Percentiles rank a stretch among this genome's conserved stretches.
phyloP scores from a whole-genome alignment of 2,329 filamentous ascomycete genomes.

The Trichoderma guizhouense region DNA sequence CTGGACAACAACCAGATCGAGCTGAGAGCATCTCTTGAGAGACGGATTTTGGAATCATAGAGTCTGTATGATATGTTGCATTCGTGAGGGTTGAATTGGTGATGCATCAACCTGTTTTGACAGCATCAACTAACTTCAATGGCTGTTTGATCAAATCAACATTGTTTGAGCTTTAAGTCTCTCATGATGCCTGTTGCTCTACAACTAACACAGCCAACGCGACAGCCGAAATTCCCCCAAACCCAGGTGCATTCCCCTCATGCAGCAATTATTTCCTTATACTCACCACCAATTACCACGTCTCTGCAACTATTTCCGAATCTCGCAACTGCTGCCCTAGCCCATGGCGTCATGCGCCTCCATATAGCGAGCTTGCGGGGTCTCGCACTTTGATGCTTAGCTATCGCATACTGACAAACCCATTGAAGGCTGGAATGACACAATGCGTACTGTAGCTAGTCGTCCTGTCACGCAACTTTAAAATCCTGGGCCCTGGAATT shows the following conservation, averaged over 20 bases:
- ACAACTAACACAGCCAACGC: not conserved
- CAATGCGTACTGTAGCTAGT: not conserved
- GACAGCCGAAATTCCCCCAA: not conserved
- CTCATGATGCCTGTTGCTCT: not conserved
- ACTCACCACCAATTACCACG: not conserved
- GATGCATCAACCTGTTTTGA: not conserved
- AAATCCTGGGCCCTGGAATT: not conserved
- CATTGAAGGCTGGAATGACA: not conserved
- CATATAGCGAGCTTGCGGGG: constrained; percentile 8
- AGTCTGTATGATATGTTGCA: not conserved
- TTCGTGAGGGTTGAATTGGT: not conserved
- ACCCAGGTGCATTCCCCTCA: not conserved
- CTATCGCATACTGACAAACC: not conserved
- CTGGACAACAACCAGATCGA: not conserved
- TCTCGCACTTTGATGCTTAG: not conserved
- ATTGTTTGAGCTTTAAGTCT: not conserved
- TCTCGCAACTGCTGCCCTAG: not conserved
- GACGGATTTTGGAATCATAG: not conserved
- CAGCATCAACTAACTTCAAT: not conserved
- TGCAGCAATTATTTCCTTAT: not conserved
- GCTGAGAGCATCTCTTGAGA: not conserved
- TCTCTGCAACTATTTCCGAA: not conserved
- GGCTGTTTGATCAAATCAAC: not conserved
- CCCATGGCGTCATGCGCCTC: constrained; percentile 13
- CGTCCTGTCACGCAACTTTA: not conserved